Evolutionary conservation across 371 early-diverging fungal species (phyloP), one percentile per base, ranked within the genome.

Genomic region (Mucor racemosus): DNA sequence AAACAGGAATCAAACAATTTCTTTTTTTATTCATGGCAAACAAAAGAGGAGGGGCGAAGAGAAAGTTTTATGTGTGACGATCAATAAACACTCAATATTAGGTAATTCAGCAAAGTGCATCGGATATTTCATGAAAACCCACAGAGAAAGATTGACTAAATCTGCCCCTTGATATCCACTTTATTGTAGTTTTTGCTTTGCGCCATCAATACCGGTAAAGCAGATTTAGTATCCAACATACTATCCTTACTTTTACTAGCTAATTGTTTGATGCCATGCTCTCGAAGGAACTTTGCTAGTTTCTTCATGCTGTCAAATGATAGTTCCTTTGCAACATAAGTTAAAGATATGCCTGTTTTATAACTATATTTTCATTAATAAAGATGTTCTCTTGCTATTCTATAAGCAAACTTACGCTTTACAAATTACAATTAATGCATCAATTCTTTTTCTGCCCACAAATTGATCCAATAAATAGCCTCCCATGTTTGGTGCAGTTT

Each of bases 401-500:
- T 14, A n/a, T n/a, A n/a, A 17, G 17, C 2, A 26, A 53, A 60
- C 86, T 76, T 88, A 94, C 86, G 92, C 86, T 82, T 84, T 88
- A 72, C 88, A 88, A 26, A 93, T 87, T 34, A 80, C 75, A 39
- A 77, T 79, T 62, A 95, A 66, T 19, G 95, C 93, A 26, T 84
- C 80, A 19, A 92, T 78, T 44, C 98, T 84, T 76, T 94, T 95
- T 41, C 97, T 90, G 35, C 89, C 91, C 4, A 91, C 78, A 79
- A 97, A 96, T 44, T 94, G 91, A 78, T 96, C 94, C 87, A 98
- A 91, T 57, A 98, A 76, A 74, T 91, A 94, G 7, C 84, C 86
- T 42, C 91, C 88, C 93, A 95, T 91, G 71, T 95, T 91, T 14
- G 97, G 97, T 0, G 95, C 89, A 4, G 64, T 60, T 21, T 73